phyloP scores from a whole-genome alignment of 257 asterid genomes.

The Plantago ovata region DNA sequence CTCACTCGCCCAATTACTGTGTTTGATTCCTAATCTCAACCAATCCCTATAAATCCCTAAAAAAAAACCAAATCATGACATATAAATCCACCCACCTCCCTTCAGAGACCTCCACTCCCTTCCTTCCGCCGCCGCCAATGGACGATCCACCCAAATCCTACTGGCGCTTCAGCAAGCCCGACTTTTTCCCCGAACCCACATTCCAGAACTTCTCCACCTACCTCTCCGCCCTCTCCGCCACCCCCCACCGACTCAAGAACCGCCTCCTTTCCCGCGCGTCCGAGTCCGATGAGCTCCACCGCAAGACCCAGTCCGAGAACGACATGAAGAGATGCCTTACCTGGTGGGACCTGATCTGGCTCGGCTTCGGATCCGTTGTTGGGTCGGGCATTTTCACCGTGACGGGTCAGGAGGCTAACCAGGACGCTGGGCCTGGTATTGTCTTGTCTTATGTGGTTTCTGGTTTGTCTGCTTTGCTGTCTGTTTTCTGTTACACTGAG shows the following conservation, averaged over 20 bases:
- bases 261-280: slow-evolving; percentile 69
- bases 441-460: slow-evolving; percentile 77
- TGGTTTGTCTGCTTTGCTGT: slow-evolving; percentile 79
- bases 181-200: slow-evolving; percentile 89
- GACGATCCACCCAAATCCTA: slow-evolving; percentile 36
- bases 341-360: slow-evolving; percentile 97
- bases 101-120: too few relatives aligned
- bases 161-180: slow-evolving; percentile 86
- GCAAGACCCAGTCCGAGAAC: slow-evolving; percentile 65
- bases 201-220: slow-evolving; percentile 55
- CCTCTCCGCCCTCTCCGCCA: slow-evolving; percentile 51
- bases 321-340: slow-evolving; percentile 74
- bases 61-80: too few relatives aligned
- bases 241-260: slow-evolving; percentile 72
- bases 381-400: slow-evolving; percentile 91
- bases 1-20: too few relatives aligned
- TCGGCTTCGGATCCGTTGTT: slow-evolving; percentile 87
- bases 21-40: too few relatives aligned
- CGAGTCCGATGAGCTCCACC: slow-evolving; percentile 53
- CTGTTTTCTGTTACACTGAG: slow-evolving; percentile 88
- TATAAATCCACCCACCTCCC: too few relatives aligned
- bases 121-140: slow-evolving; percentile 11
- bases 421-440: slow-evolving; percentile 80
- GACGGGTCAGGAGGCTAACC: slow-evolving; percentile 75
- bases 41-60: too few relatives aligned